These are phyloP conservation scores for Sistotremastrum niveocremeum DNA, from an alignment of 768 basidiomycete species.

Conservation along the genomic window DNA sequence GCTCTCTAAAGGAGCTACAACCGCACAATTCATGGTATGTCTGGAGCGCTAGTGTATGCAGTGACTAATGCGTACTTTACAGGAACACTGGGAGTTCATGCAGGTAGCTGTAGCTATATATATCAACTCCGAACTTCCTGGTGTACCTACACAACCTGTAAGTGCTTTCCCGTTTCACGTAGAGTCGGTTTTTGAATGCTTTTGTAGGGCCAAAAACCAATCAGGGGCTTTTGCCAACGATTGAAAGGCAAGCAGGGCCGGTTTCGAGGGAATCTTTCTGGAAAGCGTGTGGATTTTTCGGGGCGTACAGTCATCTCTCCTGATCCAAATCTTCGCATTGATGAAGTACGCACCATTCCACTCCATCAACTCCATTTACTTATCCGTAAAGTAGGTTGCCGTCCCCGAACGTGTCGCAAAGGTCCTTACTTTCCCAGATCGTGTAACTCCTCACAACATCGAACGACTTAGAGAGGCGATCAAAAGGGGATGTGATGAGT, in stretches of 20 bases:
- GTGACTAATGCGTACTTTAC: constrained; percentile 3
- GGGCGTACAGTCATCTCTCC: constrained; percentile 98
- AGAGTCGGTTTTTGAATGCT: not conserved
- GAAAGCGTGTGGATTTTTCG: constrained; percentile 98
- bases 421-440: constrained; percentile 90
- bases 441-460: constrained; percentile 87
- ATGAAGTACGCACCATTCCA: constrained; percentile 40
- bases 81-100: constrained; percentile 99
- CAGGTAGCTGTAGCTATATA: constrained; percentile 94
- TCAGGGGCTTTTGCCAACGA: constrained; percentile 94
- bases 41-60: not conserved
- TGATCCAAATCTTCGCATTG: constrained; percentile 96
- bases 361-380: constrained; percentile 5
- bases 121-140: constrained; percentile 94
- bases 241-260: constrained; percentile 98
- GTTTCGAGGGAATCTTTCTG: constrained; percentile 94
- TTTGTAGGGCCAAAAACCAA: constrained; percentile 68
- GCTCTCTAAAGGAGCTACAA: constrained; percentile 76
- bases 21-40: constrained; percentile 74
- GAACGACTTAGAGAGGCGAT: constrained; percentile 61
- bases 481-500: constrained; percentile 76
- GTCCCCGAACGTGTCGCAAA: constrained; percentile 93
- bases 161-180: constrained; percentile 1
- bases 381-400: constrained; percentile 36
- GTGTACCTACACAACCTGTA: constrained; percentile 65